A percentile compares a stretch with the other conserved stretches of the same genome.
phyloP scores from a whole-genome alignment of 2,329 filamentous ascomycete species.

The Epichloe bromicola region DNA sequence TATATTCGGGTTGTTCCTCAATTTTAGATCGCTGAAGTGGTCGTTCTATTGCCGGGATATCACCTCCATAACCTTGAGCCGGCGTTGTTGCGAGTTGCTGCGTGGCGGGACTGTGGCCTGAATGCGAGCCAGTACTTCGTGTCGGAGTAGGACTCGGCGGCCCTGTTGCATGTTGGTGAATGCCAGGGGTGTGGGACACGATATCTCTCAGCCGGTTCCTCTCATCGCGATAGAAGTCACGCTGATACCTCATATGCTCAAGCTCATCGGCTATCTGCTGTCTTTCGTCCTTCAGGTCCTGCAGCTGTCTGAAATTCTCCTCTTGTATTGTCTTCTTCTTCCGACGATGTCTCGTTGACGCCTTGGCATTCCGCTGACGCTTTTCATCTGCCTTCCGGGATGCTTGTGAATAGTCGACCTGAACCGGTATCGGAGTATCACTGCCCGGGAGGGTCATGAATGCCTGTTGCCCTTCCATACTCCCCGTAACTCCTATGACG shows the following conservation, averaged over 20 bases:
- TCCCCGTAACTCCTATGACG: constrained; percentile 14
- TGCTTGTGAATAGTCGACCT: constrained; percentile 68
- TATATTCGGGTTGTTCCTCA: constrained; percentile 32
- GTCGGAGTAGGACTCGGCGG: constrained; percentile 35
- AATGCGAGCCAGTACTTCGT: constrained; percentile 22
- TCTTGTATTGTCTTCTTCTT: constrained; percentile 73
- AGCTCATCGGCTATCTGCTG: constrained; percentile 47
- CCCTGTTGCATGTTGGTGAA: constrained; percentile 37
- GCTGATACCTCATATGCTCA: constrained; percentile 44
- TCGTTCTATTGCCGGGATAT: constrained; percentile 31
- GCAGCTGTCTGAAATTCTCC: constrained; percentile 55
- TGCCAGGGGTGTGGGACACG: constrained; percentile 44
- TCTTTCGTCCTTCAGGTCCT: constrained; percentile 54
- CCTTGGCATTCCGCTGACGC: constrained; percentile 70
- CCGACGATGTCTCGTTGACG: constrained; percentile 69
- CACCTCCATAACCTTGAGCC: constrained; percentile 24
- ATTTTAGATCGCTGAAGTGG: constrained; percentile 33
- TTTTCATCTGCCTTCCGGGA: constrained; percentile 79
- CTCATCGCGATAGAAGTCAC: constrained; percentile 62
- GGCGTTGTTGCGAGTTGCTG: constrained; percentile 16
- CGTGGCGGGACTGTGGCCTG: constrained; percentile 24
- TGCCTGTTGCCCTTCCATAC: constrained; percentile 23
- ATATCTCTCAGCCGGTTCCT: constrained; percentile 59
- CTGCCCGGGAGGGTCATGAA: constrained; percentile 26
- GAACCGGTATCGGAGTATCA: constrained; percentile 39